Evolutionary conservation across 2,329 filamentous ascomycete species (phyloP).

Genomic region (Leptodontidium sp.): DNA sequence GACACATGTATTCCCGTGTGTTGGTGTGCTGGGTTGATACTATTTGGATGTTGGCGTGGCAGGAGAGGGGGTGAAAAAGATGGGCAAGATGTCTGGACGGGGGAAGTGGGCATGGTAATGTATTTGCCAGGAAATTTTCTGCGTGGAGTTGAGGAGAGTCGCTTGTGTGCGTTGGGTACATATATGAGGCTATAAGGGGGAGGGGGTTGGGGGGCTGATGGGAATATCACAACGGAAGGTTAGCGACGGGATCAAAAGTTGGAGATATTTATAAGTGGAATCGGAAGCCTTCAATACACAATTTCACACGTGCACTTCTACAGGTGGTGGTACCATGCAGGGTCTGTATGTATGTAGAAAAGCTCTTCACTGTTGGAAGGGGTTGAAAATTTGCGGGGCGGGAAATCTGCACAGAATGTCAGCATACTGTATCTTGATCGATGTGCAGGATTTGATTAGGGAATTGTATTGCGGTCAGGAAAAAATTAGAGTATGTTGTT

Average conservation of each 20-base stretch:
- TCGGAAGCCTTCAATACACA: not conserved
- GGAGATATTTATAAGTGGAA: not conserved
- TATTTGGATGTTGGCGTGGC: no score
- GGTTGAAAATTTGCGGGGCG: not conserved
- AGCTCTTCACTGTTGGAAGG: not conserved
- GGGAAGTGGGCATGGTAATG: no score
- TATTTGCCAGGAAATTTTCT: no score
- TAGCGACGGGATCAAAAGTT: not conserved
- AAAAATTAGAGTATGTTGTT: slow-evolving; percentile 52
- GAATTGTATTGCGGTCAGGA: slow-evolving; percentile 42
- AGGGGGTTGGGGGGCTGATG: not conserved
- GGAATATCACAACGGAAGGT: not conserved
- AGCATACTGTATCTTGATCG: slow-evolving; percentile 48
- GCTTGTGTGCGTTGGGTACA: no score
- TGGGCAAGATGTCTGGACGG: no score
- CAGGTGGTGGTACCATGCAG: not conserved
- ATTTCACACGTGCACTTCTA: no score
- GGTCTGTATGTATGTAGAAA: not conserved
- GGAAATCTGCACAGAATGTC: slow-evolving; percentile 61
- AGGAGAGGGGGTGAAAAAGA: no score
- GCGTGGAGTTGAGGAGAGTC: no score
- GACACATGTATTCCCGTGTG: no score
- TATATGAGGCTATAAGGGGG: no score
- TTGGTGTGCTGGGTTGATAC: no score
- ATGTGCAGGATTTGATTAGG: no score